Base-by-base conservation (phyloP, 345 rosid genomes). In the Turnera subulata region DNA sequence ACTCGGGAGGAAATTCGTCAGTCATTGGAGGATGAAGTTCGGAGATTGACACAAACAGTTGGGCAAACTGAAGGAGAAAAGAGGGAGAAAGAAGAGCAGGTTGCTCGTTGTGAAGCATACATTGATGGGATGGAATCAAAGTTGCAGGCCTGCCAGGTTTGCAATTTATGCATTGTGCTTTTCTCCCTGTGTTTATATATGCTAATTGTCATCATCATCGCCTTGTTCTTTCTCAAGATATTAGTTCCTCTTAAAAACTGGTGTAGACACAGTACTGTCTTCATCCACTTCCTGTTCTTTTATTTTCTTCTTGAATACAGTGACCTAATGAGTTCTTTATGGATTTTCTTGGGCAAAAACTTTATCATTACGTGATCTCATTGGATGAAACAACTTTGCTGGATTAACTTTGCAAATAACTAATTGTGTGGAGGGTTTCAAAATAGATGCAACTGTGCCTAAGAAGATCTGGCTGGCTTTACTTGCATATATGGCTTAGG, bases 31-130 rank as follows among this genome's bases (percentile, higher is more conserved):
- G 95, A 82, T 24, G 93, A 94, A 73, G 83, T 94, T 59, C 81
- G 85, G 68, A 63, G 89, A 57, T 69, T 94, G 67, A 90, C 91
- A 49, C 82, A 84, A 73, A 88, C 96, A 54, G 83, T 88, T 19
- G 96, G 86, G 62, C 97, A 94, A 73, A 88, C 93, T 20, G 88
- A 85, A 80, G 97, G 83, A 69, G 99, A 94, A 72, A 94, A 86
- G 77, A 82, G 84, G 56, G 85, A 94, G 73, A 94, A 90, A 58
- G 97, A 90, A 63, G 97, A 84, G 74, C 97, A 82, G 73, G 73
- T 90, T 72, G 84, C 91, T 38, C 78, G 97, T 35, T 88, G 95
- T 71, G 97, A 94, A 74, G 89, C 89, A 60, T 86, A 86, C 79
- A 86, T 90, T 54, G 95, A 94, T 70, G 83, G 82, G 71, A 94